phyloP scores from a whole-genome alignment of 345 rosid genomes.

The Eucalyptus sp. region DNA sequence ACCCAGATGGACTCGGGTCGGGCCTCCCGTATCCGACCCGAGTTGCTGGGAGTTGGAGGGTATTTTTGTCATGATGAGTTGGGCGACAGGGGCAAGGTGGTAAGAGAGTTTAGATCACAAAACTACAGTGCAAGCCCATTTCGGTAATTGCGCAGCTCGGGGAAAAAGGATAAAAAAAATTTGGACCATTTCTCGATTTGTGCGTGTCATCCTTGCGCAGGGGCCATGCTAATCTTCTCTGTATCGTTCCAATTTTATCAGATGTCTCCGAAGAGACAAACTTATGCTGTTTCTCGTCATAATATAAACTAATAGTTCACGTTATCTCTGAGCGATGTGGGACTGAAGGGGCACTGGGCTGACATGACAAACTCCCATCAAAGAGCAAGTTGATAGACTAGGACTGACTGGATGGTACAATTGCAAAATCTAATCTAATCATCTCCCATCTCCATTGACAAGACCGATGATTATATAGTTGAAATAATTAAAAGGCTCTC shows the following conservation, averaged over 20 bases:
- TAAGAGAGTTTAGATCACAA: not conserved
- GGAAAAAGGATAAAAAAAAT: no score
- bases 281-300: fast-evolving
- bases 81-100: not conserved
- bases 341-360: not conserved
- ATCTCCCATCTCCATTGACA: not conserved
- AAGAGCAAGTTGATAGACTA: not conserved
- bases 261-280: not conserved
- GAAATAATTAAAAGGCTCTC: not conserved
- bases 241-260: not conserved
- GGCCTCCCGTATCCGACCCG: not conserved
- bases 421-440: not conserved
- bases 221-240: not conserved
- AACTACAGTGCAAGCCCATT: not conserved
- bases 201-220: not conserved
- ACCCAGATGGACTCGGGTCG: not conserved
- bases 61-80: not conserved
- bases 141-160: not conserved
- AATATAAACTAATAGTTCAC: not conserved
- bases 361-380: not conserved
- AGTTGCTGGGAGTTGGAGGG: not conserved
- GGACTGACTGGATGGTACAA: not conserved
- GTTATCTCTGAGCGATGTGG: not conserved
- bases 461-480: not conserved
- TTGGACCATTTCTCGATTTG: not conserved